Evolutionary conservation across 1,284 basidiomycete genomes (phyloP), one percentile per base, ranked within the genome.

Genomic region (Boletus sp.): DNA sequence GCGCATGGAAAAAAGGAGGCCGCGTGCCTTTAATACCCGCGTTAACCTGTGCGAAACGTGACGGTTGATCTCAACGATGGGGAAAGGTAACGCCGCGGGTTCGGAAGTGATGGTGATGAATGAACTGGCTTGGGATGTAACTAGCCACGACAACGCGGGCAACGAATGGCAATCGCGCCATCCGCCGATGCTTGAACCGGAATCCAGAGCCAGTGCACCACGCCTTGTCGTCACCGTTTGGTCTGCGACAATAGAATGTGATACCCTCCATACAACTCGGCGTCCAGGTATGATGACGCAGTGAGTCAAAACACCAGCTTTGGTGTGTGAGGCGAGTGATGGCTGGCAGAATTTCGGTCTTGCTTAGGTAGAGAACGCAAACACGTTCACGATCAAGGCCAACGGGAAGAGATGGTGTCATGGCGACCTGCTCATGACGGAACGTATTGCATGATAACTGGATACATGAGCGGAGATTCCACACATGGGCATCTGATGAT

Each of bases 401-500:
- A 46, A 44, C 35, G 44, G 56, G 37, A 10, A 10, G n/a, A 40
- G 21, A 21, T 25, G 13, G 47, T 56, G 49, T 52, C 53, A 65
- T 46, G 51, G n/a, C 16, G 52, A 68, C 43, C 51, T 44, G 46
- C n/a, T 44, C 9, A 52, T 9, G 7, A 25, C 27, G 27, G 48
- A 38, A 49, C 31, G 6, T 25, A 60, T 55, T 64, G 49, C 40
- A 58, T 44, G 52, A 31, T 51, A 48, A 48, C 35, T 23, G 64
- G n/a, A 30, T 56, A 51, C 56, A 51, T 9, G 54, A n/a, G 40
- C 40, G 50, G 30, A 10, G 30, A 53, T 48, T 27, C 31, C 48
- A 47, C 46, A 51, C 44, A 58, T 33, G 58, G 50, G 60, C 8
- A 25, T 33, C 13, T 27, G 31, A 43, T 2, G 23, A 44, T 11